These are phyloP conservation scores for Fusarium foetens DNA, from an alignment of 2,329 filamentous ascomycete genomes.

Conservation along the genomic window DNA sequence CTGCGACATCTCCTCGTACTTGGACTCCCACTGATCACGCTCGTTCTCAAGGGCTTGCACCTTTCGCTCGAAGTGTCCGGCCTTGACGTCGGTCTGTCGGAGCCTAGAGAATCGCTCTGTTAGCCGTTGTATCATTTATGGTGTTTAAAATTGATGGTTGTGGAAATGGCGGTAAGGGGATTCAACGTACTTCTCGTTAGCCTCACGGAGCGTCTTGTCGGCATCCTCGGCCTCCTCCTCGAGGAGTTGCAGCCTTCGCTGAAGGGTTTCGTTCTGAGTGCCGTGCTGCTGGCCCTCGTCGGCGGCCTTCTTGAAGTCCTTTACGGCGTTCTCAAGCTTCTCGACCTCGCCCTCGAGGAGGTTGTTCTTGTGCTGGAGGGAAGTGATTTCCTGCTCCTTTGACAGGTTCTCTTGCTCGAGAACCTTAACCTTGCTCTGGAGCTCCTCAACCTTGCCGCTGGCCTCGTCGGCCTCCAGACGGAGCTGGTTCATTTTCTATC, in stretches of 20 bases:
- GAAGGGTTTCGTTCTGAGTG: constrained; percentile 90
- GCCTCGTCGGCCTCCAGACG: constrained; percentile 93
- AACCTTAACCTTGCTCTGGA: constrained; percentile 85
- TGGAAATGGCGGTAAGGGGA: constrained; percentile 40
- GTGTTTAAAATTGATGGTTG: constrained; percentile 10
- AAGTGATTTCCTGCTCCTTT: constrained; percentile 99
- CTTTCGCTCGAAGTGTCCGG: constrained; percentile 99
- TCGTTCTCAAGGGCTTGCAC: constrained; percentile 94
- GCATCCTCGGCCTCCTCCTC: constrained; percentile 98
- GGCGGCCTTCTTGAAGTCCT: constrained; percentile 87
- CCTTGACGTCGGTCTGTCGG: constrained; percentile 98
- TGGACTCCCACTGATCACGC: constrained; percentile 93
- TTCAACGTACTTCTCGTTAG: constrained; percentile 92
- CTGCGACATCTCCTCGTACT: constrained; percentile 97
- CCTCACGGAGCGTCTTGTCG: constrained; percentile 95
- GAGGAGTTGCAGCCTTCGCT: constrained; percentile 91
- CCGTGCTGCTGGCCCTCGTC: constrained; percentile 85
- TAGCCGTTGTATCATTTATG: constrained; percentile 17
- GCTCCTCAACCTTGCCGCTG: constrained; percentile 83
- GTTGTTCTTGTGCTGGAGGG: constrained; percentile 93
- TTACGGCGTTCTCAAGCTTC: constrained; percentile 85
- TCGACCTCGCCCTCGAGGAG: constrained; percentile 91
- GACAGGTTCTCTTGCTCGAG: constrained; percentile 94
- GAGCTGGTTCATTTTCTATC: constrained; percentile 92
- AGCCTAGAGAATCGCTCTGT: constrained; percentile 68